Evolutionary conservation across 306 rosid genomes (phyloP), one percentile per base, ranked within the genome.

Genomic region (Prunus salicina): DNA sequence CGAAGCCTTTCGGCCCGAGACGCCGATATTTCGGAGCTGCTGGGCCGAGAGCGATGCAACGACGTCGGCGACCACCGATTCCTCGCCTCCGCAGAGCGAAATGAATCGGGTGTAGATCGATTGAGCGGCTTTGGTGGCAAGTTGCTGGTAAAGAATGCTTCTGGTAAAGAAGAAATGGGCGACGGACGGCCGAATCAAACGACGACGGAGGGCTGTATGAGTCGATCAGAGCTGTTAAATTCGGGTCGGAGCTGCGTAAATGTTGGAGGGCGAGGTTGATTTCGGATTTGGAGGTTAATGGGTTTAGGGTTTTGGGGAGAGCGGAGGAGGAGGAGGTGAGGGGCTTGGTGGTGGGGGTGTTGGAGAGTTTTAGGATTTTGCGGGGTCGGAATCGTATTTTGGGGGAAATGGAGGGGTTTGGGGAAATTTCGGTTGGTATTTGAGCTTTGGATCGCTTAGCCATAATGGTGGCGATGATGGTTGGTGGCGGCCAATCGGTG

Each of bases 131-230:
- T 86, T 88, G 76, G 68, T 73, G 18, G 94, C 90, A 64, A 93
- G 96, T 60, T 93, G 96, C 80, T 93, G 97, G 85, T 84, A 88
- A 30, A 93, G 82, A 3, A 93, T 86, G 85, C 84, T 82, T 28
- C 77, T n/a, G n/a, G n/a, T n/a, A n/a, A n/a, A n/a, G n/a, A n/a
- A n/a, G n/a, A n/a, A n/a, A n/a, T n/a, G n/a, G n/a, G n/a, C n/a
- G n/a, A n/a, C n/a, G n/a, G 73, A 25, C 34, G 75, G 27, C 73
- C 64, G 72, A 30, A 58, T 84, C 76, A 77, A 87, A 84, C 11
- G 72, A 24, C 13, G 72, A 24, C 1, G 89, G 94, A 6, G 84
- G 77, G 16, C 22, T 79, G 78, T 79, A 69, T 14, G 93, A 75
- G 72, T 86, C 90, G 67, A 93, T 83, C 19, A 87, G 79, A 19